Percentiles rank a stretch among this genome's conserved stretches.
Evolutionary conservation across 768 basidiomycete genomes (phyloP).

Genomic region (Strobilomyces echinocephalus): DNA sequence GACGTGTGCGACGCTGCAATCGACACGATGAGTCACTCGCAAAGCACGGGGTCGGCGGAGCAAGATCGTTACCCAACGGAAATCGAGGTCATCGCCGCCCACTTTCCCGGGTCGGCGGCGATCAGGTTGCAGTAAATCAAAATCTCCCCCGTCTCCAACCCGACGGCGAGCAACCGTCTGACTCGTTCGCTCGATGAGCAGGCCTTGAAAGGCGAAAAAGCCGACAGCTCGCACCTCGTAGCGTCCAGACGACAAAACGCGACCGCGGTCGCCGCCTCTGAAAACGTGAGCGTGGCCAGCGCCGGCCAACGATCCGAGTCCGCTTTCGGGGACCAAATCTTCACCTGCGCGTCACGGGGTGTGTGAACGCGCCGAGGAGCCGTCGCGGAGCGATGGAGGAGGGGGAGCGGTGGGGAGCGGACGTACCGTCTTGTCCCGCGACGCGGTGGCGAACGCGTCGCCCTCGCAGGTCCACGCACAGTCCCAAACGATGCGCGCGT

Average conservation of each 20-base stretch:
- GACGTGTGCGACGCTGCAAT: slow-evolving; percentile 63
- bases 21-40: background rate
- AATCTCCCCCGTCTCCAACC: slow-evolving; percentile 79
- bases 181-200: too few relatives aligned
- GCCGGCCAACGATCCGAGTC: slow-evolving; percentile 49
- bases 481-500: slow-evolving; percentile 94
- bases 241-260: slow-evolving; percentile 46
- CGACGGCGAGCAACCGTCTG: slow-evolving; percentile 68
- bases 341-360: slow-evolving; percentile 51
- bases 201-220: background rate
- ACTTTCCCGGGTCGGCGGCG: slow-evolving; percentile 32
- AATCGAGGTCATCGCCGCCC: slow-evolving; percentile 45
- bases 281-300: slow-evolving; percentile 58
- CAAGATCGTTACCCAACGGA: slow-evolving; percentile 44
- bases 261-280: slow-evolving; percentile 81
- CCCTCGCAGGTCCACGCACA: slow-evolving; percentile 79
- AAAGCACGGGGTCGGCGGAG: background rate
- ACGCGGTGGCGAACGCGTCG: slow-evolving; percentile 85
- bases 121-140: slow-evolving; percentile 47
- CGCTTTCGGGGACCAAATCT: slow-evolving; percentile 60
- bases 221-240: slow-evolving; percentile 36
- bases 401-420: too few relatives aligned
- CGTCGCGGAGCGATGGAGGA: background rate
- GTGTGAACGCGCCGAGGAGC: background rate
- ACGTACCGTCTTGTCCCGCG: slow-evolving; percentile 87